Evolutionary conservation across 305 asterid genomes (phyloP).

Genomic region (Withania somnifera): DNA sequence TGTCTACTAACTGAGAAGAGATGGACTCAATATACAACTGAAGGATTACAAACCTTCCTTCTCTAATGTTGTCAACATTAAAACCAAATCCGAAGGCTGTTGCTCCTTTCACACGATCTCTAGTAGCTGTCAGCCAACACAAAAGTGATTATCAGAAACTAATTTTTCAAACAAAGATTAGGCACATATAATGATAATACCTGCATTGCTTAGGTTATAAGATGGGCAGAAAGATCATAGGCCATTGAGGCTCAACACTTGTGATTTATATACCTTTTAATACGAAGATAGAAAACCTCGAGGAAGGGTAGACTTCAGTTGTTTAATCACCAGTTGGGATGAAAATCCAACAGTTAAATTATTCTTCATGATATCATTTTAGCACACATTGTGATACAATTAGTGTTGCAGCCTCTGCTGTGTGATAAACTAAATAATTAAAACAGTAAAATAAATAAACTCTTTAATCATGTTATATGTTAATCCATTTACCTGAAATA

Average conservation of each 20-base stretch:
- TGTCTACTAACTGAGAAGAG: neutral
- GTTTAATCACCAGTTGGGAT: neutral
- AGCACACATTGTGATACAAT: neutral
- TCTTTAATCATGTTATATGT: neutral
- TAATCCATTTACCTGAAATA: conserved; percentile 49
- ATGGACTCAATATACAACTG: neutral
- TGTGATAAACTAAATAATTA: neutral
- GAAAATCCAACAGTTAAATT: neutral
- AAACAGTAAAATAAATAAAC: neutral
- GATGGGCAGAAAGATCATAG: neutral
- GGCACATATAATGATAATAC: neutral
- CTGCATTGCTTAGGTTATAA: neutral
- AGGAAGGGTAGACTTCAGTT: neutral
- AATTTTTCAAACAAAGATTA: neutral
- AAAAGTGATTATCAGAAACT: conserved; percentile 4
- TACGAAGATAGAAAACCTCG: neutral
- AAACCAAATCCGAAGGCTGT: conserved; percentile 67
- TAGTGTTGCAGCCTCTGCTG: neutral
- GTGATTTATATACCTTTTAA: neutral
- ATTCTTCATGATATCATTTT: neutral
- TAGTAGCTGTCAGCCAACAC: conserved; percentile 39
- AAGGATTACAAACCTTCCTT: conserved; percentile 56
- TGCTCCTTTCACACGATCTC: conserved; percentile 55
- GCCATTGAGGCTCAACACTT: neutral
- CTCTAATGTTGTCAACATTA: conserved; percentile 62